Evolutionary conservation across 306 rosid genomes (phyloP).

Genomic region (Cicer chorassanicum): DNA sequence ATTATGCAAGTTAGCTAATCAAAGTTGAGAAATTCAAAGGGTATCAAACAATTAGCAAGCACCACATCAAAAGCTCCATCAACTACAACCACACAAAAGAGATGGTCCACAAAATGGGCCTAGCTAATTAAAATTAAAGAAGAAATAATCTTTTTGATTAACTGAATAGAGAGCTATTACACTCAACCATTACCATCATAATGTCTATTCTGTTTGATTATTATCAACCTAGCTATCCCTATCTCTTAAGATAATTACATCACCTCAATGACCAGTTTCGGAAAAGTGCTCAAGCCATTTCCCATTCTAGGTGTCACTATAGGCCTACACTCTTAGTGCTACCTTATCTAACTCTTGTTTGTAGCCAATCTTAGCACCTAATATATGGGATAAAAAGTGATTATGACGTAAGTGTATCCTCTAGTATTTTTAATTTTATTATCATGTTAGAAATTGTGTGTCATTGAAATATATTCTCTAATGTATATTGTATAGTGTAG

Average conservation of each 20-base stretch:
- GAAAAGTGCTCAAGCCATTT: conserved; percentile 40
- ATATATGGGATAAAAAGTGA: conserved; percentile 33
- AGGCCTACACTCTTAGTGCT: neutral
- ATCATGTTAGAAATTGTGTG: neutral
- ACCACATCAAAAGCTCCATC: conserved; percentile 52
- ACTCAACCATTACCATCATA: conserved; percentile 48
- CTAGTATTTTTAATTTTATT: neutral
- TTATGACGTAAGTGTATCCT: neutral
- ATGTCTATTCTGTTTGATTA: conserved; percentile 51
- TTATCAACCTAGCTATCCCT: conserved; percentile 47
- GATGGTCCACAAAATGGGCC: conserved; percentile 69
- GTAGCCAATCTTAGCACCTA: conserved; percentile 38
- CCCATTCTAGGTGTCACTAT: conserved; percentile 29
- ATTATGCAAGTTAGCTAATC: conserved; percentile 21
- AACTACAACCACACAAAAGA: conserved; percentile 56
- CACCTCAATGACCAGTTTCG: conserved; percentile 38
- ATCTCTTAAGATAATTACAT: conserved; percentile 46
- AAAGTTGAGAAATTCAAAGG: conserved; percentile 35
- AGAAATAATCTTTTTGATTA: conserved; percentile 49
- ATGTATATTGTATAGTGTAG: no score
- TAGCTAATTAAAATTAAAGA: conserved; percentile 52
- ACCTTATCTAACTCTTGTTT: conserved; percentile 34
- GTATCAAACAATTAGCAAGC: conserved; percentile 35
- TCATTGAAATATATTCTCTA: no score
- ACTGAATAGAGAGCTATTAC: conserved; percentile 51